phyloP scores from a whole-genome alignment of 2,329 filamentous ascomycete species.

The Hymenoscyphus repandus region DNA sequence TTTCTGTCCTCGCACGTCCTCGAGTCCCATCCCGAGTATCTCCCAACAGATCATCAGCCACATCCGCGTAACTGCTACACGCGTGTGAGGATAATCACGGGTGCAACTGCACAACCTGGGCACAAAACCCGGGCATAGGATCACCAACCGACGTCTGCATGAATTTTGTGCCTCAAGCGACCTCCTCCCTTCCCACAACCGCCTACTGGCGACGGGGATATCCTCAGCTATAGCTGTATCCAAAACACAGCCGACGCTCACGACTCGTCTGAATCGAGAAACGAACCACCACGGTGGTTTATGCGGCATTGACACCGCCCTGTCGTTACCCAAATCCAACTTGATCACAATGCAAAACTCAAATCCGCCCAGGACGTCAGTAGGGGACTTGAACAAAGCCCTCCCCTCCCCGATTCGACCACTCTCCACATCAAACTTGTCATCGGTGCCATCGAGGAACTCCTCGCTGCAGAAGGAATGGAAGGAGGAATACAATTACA shows the following conservation, averaged over 20 bases:
- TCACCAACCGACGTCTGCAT: neutral
- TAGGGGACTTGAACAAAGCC: neutral
- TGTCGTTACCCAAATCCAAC: neutral
- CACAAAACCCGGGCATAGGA: neutral
- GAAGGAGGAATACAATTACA: slow-evolving; percentile 23
- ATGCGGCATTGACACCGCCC: slow-evolving; percentile 1
- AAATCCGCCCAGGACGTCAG: neutral
- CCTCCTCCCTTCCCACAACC: neutral
- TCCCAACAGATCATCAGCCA: neutral
- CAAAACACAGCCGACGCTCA: neutral
- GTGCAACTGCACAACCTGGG: neutral
- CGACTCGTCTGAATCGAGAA: neutral
- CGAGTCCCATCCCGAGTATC: too few relatives aligned
- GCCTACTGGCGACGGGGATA: neutral
- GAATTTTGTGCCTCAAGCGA: slow-evolving; percentile 1
- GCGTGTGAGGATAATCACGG: slow-evolving; percentile 3
- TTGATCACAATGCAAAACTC: slow-evolving; percentile 11
- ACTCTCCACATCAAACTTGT: slow-evolving; percentile 4
- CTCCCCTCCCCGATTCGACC: slow-evolving; percentile 2
- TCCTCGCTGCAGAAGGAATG: slow-evolving; percentile 25
- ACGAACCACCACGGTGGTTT: neutral
- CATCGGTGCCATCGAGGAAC: slow-evolving; percentile 10
- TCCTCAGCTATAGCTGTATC: neutral
- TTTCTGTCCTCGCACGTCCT: too few relatives aligned
- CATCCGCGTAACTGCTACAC: slow-evolving; percentile 4